Conservation (phyloP, 331 rosid species). For the Telfairia occidentalis region DNA sequence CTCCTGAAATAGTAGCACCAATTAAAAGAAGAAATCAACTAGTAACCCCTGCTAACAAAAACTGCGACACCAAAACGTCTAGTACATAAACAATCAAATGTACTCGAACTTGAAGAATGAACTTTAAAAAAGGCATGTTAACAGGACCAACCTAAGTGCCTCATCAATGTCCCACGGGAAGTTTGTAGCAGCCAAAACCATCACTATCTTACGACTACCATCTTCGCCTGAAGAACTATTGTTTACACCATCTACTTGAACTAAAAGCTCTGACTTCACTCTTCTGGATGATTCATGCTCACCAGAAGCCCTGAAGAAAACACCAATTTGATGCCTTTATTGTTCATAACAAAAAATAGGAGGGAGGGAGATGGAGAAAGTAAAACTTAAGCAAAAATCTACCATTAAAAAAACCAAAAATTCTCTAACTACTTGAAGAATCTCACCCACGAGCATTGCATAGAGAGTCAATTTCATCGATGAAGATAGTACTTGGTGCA, state of each 20-base stretch:
- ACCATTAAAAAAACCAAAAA: neutral
- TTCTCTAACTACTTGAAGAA: neutral
- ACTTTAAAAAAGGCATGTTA: neutral
- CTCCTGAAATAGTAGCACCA: conserved; percentile 43
- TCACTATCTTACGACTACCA: conserved; percentile 84
- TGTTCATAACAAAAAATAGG: neutral
- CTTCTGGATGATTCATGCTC: conserved; percentile 98
- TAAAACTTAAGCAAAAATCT: neutral
- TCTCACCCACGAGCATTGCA: conserved; percentile 84
- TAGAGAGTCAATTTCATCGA: conserved; percentile 93
- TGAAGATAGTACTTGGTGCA: conserved; percentile 94
- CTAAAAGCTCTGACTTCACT: conserved; percentile 89
- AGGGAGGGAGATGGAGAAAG: neutral
- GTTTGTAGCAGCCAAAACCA: conserved; percentile 98
- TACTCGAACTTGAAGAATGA: neutral
- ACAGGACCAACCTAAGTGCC: conserved; percentile 19
- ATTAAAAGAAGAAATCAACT: neutral
- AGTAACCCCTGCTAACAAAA: neutral
- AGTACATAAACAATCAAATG: neutral
- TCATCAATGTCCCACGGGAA: conserved; percentile 98
- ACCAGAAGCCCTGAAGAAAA: conserved; percentile 72
- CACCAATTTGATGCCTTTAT: neutral
- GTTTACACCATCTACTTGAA: conserved; percentile 95
- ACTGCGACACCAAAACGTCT: neutral
- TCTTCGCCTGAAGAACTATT: conserved; percentile 68